Evolutionary conservation across 2,329 filamentous ascomycete genomes (phyloP).

Genomic region (Nectriaceae sp.): DNA sequence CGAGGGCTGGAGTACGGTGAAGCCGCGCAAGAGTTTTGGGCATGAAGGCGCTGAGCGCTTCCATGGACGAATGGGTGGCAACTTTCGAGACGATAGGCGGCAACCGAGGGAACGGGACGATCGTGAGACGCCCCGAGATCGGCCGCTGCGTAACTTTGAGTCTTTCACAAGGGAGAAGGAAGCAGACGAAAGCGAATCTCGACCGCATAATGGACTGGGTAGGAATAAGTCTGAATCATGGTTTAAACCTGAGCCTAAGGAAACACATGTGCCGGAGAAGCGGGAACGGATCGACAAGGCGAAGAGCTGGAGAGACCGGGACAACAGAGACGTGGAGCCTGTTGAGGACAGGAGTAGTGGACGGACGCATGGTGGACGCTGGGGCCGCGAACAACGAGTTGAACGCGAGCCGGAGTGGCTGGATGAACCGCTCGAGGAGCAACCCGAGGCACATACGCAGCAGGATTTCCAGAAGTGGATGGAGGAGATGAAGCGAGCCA

Average conservation of each 20-base stretch:
- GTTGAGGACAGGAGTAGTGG: slow-evolving; percentile 61
- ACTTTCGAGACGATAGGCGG: slow-evolving; percentile 44
- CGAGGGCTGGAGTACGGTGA: slow-evolving; percentile 75
- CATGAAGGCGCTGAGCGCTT: slow-evolving; percentile 73
- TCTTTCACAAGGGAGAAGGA: slow-evolving; percentile 52
- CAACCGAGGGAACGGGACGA: slow-evolving; percentile 56
- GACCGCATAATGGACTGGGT: slow-evolving; percentile 64
- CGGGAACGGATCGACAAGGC: slow-evolving; percentile 59
- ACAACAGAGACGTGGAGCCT: slow-evolving; percentile 39
- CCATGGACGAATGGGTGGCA: slow-evolving; percentile 63
- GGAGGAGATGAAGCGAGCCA: slow-evolving; percentile 79
- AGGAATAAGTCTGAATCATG: slow-evolving; percentile 73
- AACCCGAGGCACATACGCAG: slow-evolving; percentile 72
- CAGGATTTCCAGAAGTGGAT: slow-evolving; percentile 96
- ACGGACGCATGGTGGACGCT: slow-evolving; percentile 48
- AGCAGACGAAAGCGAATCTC: slow-evolving; percentile 53
- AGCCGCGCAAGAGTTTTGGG: slow-evolving; percentile 73
- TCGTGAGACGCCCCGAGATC: slow-evolving; percentile 53
- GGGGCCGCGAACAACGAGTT: slow-evolving; percentile 60
- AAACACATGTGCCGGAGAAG: slow-evolving; percentile 38
- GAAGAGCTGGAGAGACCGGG: slow-evolving; percentile 63
- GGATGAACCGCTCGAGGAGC: slow-evolving; percentile 71
- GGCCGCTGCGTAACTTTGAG: slow-evolving; percentile 52
- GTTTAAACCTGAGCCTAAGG: slow-evolving; percentile 61
- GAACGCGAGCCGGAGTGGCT: slow-evolving; percentile 93